These are phyloP conservation scores for Ceratobasidium sp. DNA, from an alignment of 1,284 basidiomycete species.

Conservation along the genomic window DNA sequence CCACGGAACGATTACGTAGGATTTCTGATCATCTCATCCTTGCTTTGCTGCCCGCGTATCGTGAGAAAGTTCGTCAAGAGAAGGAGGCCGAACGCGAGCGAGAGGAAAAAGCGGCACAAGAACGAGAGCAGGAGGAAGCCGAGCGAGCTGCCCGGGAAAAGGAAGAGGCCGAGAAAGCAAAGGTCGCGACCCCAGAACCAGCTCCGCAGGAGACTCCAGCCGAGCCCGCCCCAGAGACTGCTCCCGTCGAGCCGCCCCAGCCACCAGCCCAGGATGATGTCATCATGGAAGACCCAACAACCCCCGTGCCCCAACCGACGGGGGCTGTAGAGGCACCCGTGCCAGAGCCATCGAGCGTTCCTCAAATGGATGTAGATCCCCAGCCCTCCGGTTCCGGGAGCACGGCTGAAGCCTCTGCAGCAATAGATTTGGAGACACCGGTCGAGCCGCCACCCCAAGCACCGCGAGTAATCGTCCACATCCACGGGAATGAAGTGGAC, in stretches of 20 bases:
- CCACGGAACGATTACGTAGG: slow-evolving; percentile 69
- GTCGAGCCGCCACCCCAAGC: slow-evolving; percentile 43
- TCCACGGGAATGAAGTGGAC: slow-evolving; percentile 93
- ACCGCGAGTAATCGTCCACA: slow-evolving; percentile 79
- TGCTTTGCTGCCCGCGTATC: slow-evolving; percentile 80
- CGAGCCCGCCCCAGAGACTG: slow-evolving; percentile 45
- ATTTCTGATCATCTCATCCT: slow-evolving; percentile 77
- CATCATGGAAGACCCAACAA: slow-evolving; percentile 23
- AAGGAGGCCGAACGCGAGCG: slow-evolving; percentile 51
- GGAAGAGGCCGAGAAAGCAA: slow-evolving; percentile 49
- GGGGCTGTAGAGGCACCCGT: slow-evolving; percentile 18
- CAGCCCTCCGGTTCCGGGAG: slow-evolving; percentile 42
- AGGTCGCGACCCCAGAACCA: slow-evolving; percentile 47
- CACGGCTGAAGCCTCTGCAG: slow-evolving; percentile 47
- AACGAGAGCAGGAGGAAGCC: slow-evolving; percentile 47
- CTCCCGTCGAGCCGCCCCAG: slow-evolving; percentile 46
- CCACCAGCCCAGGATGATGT: slow-evolving; percentile 47
- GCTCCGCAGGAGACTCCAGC: slow-evolving; percentile 54
- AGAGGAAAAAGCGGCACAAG: slow-evolving; percentile 50
- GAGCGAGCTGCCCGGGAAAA: slow-evolving; percentile 46
- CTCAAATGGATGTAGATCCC: slow-evolving; percentile 37
- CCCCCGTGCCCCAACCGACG: slow-evolving; percentile 7
- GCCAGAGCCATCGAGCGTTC: slow-evolving; percentile 24
- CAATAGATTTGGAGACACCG: slow-evolving; percentile 45
- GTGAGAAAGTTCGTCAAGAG: slow-evolving; percentile 59